Evolutionary conservation across 208 protist genomes (phyloP).

Genomic region (Acanthamoeba lenticulata): DNA sequence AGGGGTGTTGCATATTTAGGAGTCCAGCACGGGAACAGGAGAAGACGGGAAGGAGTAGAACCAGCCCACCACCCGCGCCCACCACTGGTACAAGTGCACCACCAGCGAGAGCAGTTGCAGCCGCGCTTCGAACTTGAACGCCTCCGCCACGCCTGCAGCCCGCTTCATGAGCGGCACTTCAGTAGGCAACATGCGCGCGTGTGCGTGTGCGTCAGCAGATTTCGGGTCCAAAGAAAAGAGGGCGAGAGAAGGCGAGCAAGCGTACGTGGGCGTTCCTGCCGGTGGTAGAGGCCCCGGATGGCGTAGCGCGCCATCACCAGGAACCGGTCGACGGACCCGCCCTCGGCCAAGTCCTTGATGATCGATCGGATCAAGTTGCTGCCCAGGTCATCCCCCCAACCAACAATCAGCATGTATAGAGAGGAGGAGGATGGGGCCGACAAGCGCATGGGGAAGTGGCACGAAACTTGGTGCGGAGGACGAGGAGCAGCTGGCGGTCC

Average conservation of each 20-base stretch:
- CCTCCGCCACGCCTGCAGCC: not conserved
- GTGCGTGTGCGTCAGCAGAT: not conserved
- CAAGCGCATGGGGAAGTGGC: not conserved
- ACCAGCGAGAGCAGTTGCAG: not conserved
- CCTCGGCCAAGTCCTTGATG: conserved; percentile 19
- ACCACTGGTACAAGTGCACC: not conserved
- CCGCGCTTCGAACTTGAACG: not conserved
- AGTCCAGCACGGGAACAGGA: not conserved
- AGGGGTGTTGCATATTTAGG: too few species aligned
- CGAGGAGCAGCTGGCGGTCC: conserved; percentile 33
- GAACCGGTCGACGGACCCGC: conserved; percentile 13
- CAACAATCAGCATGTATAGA: not conserved
- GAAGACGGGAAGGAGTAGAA: conserved; percentile 13
- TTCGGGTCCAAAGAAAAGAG: not conserved
- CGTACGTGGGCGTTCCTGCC: not conserved
- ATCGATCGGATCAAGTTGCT: conserved; percentile 53
- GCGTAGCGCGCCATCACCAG: conserved; percentile 30
- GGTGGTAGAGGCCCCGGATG: not conserved
- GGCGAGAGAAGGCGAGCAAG: not conserved
- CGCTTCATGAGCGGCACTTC: not conserved
- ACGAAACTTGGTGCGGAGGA: conserved; percentile 42
- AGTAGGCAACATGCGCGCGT: not conserved
- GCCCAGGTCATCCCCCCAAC: not conserved
- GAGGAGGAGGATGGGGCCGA: not conserved
- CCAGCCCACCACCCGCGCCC: not conserved